Conservation (phyloP, 495 filamentous ascomycete genomes). For the Endocarpon pusillum region DNA sequence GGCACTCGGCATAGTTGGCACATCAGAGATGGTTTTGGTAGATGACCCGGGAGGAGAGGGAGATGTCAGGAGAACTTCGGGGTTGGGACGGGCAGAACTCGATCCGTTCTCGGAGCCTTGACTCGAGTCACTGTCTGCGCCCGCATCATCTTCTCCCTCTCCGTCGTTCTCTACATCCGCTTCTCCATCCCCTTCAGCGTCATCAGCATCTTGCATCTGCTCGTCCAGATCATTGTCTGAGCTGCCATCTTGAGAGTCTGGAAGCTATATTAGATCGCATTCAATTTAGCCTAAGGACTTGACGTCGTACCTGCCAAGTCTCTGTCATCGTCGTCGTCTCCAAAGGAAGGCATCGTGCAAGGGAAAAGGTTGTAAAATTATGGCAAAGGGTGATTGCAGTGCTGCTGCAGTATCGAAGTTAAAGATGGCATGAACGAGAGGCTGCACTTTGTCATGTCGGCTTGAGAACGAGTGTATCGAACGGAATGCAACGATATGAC, state of each 20-base stretch:
- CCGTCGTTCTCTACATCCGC: conserved; percentile 42
- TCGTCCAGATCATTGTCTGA: conserved; percentile 59
- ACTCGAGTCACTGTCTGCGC: conserved; percentile 30
- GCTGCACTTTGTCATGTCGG: no score
- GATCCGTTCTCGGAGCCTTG: conserved; percentile 27
- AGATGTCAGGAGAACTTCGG: conserved; percentile 20
- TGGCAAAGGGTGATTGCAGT: no score
- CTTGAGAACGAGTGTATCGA: no score
- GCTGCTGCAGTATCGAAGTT: no score
- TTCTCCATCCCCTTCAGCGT: conserved; percentile 40
- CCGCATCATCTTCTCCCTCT: conserved; percentile 43
- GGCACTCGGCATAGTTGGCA: conserved; percentile 40
- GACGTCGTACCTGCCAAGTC: conserved; percentile 34
- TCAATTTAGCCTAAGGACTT: no score
- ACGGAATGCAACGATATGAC: no score
- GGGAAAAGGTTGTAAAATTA: no score
- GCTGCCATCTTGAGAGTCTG: conserved; percentile 42
- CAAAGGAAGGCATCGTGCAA: conserved; percentile 12
- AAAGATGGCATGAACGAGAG: no score
- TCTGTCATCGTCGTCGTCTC: conserved; percentile 38
- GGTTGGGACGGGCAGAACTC: conserved; percentile 23
- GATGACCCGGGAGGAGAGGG: conserved; percentile 17
- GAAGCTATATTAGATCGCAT: no score
- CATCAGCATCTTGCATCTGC: conserved; percentile 45
- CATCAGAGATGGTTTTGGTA: conserved; percentile 18